A percentile compares a stretch with the other conserved stretches of the same genome.
Evolutionary conservation across 768 basidiomycete species (phyloP).

Genomic region (Sarcomyxa edulis): DNA sequence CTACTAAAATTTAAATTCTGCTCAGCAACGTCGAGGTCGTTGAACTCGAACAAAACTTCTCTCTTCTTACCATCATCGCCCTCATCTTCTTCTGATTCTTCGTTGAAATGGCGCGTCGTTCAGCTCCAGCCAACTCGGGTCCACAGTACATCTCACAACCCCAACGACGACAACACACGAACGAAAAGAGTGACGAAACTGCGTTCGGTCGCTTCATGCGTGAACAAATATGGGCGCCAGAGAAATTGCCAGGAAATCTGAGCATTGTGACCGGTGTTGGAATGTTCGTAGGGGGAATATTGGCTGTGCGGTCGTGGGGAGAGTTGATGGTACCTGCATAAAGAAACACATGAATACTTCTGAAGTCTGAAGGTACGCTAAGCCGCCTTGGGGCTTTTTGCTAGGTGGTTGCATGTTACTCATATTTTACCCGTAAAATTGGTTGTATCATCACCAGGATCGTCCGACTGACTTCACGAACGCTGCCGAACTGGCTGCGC

Average conservation of each 20-base stretch:
- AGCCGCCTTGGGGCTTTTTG: slow-evolving; percentile 5
- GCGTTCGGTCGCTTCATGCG: slow-evolving; percentile 54
- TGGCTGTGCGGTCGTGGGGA: slow-evolving; percentile 72
- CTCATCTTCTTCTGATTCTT: too few species aligned
- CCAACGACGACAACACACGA: slow-evolving; percentile 29
- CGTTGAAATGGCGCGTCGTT: slow-evolving; percentile 78
- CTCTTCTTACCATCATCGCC: too few species aligned
- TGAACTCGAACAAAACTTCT: too few species aligned
- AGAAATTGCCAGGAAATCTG: slow-evolving; percentile 72
- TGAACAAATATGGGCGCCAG: slow-evolving; percentile 65
- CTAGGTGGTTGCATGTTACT: slow-evolving; percentile 4
- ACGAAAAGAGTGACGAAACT: slow-evolving; percentile 58
- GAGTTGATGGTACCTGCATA: slow-evolving; percentile 69
- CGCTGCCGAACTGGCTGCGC: too few species aligned
- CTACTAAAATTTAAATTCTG: too few species aligned
- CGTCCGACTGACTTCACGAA: too few species aligned
- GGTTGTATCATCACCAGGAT: too few species aligned
- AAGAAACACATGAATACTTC: too few species aligned
- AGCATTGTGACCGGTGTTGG: slow-evolving; percentile 60
- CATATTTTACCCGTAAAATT: too few species aligned
- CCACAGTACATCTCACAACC: slow-evolving; percentile 51
- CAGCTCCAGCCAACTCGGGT: slow-evolving; percentile 45
- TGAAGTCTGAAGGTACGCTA: neutral
- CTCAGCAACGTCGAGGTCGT: too few species aligned
- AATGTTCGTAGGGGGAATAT: slow-evolving; percentile 67